Conservation (phyloP, 495 filamentous ascomycete species). For the Xylaria nigripes region DNA sequence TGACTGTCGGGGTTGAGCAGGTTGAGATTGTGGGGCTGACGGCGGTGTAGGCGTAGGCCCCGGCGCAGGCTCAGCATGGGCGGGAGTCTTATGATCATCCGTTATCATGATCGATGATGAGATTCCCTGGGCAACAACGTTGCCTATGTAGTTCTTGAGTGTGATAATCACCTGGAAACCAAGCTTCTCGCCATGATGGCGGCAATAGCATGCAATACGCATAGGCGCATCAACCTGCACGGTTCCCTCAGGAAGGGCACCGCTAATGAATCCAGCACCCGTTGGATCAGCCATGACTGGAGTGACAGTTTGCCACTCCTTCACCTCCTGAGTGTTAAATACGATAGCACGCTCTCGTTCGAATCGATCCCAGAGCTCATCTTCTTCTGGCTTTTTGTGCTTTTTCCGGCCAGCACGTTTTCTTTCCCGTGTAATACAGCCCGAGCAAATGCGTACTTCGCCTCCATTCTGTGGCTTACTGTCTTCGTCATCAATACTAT, state of each 20-base stretch:
- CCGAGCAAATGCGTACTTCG: conserved; percentile 77
- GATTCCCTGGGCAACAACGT: conserved; percentile 73
- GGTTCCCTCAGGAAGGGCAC: conserved; percentile 47
- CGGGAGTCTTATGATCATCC: conserved; percentile 88
- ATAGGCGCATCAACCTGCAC: conserved; percentile 77
- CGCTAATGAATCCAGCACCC: conserved; percentile 20
- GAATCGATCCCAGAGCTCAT: conserved; percentile 66
- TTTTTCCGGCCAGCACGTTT: conserved; percentile 89
- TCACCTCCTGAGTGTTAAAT: conserved; percentile 87
- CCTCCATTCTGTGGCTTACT: conserved; percentile 71
- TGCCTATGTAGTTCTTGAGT: conserved; percentile 66
- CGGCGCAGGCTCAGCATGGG: conserved; percentile 20
- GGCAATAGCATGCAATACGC: conserved; percentile 96
- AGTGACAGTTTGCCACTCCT: conserved; percentile 63
- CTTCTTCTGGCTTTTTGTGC: conserved; percentile 76
- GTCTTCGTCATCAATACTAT: conserved; percentile 41
- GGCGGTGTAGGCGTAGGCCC: conserved; percentile 17
- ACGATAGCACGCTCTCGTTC: conserved; percentile 77
- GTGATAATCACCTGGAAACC: conserved; percentile 95
- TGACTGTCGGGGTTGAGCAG: conserved; percentile 10
- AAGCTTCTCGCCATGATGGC: conserved; percentile 83
- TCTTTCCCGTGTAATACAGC: conserved; percentile 76
- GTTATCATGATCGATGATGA: conserved; percentile 88
- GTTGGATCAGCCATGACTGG: conserved; percentile 29
- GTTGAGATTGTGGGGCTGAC: conserved; percentile 2